These are phyloP conservation scores for Sporothrix brunneoviolacea DNA, from an alignment of 2,329 filamentous ascomycete species.

Conservation along the genomic window DNA sequence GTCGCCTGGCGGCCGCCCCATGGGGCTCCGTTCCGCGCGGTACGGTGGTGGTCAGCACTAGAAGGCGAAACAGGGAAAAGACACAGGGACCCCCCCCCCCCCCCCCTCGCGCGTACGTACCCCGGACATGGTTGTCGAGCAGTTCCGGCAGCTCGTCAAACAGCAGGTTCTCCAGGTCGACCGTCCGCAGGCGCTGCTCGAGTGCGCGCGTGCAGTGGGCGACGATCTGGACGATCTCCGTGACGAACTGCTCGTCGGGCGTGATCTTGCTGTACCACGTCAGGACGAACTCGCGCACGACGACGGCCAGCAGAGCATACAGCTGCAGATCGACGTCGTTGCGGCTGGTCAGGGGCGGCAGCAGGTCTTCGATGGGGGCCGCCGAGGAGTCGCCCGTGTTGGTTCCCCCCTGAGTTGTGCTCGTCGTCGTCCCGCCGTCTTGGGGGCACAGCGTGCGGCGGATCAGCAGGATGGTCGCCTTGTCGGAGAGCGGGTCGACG, in stretches of 20 bases:
- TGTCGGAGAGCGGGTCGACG: slow-evolving; percentile 60
- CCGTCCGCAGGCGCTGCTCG: slow-evolving; percentile 74
- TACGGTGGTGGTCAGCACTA: too few species aligned
- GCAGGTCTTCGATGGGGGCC: slow-evolving; percentile 68
- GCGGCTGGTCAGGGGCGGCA: slow-evolving; percentile 88
- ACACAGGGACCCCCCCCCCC: too few species aligned
- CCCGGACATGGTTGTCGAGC: slow-evolving; percentile 70
- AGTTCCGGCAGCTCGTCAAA: slow-evolving; percentile 84
- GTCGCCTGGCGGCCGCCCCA: too few species aligned
- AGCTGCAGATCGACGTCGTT: slow-evolving; percentile 91
- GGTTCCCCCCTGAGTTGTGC: too few species aligned
- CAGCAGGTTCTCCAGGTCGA: slow-evolving; percentile 75
- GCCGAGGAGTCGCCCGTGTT: slow-evolving; percentile 15
- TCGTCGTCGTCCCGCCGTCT: slow-evolving; percentile 32
- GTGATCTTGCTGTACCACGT: slow-evolving; percentile 93
- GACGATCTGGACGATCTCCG: slow-evolving; percentile 82
- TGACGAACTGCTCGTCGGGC: slow-evolving; percentile 78
- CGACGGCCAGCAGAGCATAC: slow-evolving; percentile 84
- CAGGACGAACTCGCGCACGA: slow-evolving; percentile 84
- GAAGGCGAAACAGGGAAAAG: too few species aligned
- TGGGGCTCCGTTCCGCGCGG: too few species aligned
- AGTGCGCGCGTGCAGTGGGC: slow-evolving; percentile 84
- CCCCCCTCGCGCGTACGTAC: too few species aligned
- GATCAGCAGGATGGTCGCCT: slow-evolving; percentile 72
- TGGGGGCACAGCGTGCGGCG: slow-evolving; percentile 79